A percentile compares a stretch with the other conserved stretches of the same genome.
These are phyloP conservation scores for Paecilomyces fulvus DNA, from an alignment of 2,329 filamentous ascomycete genomes.

Conservation along the genomic window DNA sequence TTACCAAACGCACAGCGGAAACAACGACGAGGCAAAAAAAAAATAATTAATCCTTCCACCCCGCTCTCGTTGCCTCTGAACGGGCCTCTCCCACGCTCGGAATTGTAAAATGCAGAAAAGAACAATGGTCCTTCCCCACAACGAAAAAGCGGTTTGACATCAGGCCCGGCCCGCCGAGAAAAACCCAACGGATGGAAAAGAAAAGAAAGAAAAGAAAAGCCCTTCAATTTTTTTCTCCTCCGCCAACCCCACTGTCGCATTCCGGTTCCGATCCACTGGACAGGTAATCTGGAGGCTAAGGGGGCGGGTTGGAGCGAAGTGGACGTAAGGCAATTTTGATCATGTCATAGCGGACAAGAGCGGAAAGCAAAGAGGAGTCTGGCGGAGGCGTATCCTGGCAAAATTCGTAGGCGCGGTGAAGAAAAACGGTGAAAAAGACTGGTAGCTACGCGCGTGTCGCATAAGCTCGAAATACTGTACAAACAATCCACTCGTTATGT, in stretches of 20 bases:
- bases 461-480: not conserved
- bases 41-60: not conserved
- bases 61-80: not conserved
- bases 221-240: not conserved
- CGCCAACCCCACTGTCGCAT: not conserved
- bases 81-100: not conserved
- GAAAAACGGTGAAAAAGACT: not conserved
- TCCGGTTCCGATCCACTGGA: not conserved
- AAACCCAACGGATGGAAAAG: not conserved
- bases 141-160: not conserved
- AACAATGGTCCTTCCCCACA: not conserved
- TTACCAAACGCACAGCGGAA: constrained; percentile 13
- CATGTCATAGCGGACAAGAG: not conserved
- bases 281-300: not conserved
- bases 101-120: not conserved
- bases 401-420: not conserved
- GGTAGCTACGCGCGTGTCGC: not conserved
- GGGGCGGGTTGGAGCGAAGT: not conserved
- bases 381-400: not conserved
- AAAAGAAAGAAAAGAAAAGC: not conserved
- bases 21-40: not conserved
- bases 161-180: not conserved
- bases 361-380: not conserved
- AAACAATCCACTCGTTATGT: not conserved
- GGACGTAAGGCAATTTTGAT: not conserved